These are phyloP conservation scores for Arabis alpina DNA, from an alignment of 345 rosid species.

Conservation along the genomic window DNA sequence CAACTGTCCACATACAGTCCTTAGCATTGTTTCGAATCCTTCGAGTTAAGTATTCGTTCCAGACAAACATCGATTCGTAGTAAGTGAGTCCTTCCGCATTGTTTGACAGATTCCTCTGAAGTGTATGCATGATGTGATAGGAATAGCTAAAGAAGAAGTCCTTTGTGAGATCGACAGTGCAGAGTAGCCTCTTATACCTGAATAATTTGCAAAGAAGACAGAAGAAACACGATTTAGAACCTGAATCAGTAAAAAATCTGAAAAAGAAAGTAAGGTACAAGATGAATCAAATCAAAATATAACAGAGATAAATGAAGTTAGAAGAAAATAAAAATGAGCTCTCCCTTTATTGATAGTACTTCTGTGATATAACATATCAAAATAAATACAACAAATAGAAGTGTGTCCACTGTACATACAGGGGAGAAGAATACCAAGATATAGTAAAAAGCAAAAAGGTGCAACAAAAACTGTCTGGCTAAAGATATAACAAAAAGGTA, in stretches of 20 bases:
- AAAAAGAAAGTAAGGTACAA: conserved; percentile 23
- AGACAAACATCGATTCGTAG: conserved; percentile 87
- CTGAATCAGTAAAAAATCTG: conserved; percentile 33
- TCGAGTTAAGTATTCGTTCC: conserved; percentile 92
- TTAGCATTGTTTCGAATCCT: conserved; percentile 64
- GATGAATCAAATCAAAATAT: conserved; percentile 33
- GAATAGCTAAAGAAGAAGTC: conserved; percentile 99
- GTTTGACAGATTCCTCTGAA: conserved; percentile 71
- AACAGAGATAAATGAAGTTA: conserved; percentile 31
- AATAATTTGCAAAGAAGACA: conserved; percentile 45
- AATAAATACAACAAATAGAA: conserved; percentile 62
- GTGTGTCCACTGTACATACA: conserved; percentile 67
- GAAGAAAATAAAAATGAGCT: conserved; percentile 40
- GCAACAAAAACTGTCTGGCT: conserved; percentile 45
- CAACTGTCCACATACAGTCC: conserved; percentile 87
- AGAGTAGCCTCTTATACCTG: conserved; percentile 97
- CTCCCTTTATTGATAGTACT: conserved; percentile 71
- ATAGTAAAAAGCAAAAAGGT: conserved; percentile 52
- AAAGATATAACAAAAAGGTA: conserved; percentile 33
- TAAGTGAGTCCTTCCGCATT: conserved; percentile 51
- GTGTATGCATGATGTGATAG: conserved; percentile 78
- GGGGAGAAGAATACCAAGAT: conserved; percentile 57
- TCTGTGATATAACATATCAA: conserved; percentile 59
- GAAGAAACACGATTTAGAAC: conserved; percentile 45
- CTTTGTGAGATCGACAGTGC: conserved; percentile 89